Conservation (phyloP, 1,139 yeast genomes). For the Hemisphaericaspora xylanilytica region DNA sequence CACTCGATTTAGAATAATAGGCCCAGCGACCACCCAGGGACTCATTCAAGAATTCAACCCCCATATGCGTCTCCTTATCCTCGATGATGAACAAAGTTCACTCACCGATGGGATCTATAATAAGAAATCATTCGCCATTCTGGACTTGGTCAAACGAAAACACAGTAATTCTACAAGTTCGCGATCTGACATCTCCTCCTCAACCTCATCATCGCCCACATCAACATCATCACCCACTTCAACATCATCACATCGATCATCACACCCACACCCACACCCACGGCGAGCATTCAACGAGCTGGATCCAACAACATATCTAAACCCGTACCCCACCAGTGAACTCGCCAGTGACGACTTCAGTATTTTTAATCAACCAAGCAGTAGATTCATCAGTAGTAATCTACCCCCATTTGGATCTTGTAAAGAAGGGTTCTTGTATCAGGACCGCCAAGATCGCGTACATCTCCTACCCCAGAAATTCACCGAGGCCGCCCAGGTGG, state of each 20-base stretch:
- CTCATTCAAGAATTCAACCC: constrained; percentile 34
- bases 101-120: constrained; percentile 37
- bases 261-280: no score
- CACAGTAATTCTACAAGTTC: background rate
- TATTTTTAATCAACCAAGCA: constrained; percentile 3
- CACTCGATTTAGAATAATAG: constrained; percentile 41
- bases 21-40: constrained; percentile 34
- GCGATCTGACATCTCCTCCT: no score
- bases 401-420: constrained; percentile 44
- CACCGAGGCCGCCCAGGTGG: constrained; percentile 35
- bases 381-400: constrained; percentile 28
- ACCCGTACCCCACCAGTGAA: constrained; percentile 31
- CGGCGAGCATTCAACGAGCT: constrained; percentile 5
- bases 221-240: background rate
- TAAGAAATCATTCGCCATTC: constrained; percentile 24
- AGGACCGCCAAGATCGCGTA: constrained; percentile 6
- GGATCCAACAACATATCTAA: constrained; percentile 19
- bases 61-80: constrained; percentile 30
- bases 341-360: constrained; percentile 8
- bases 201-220: no score
- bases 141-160: constrained; percentile 16
- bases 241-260: background rate
- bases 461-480: constrained; percentile 29
- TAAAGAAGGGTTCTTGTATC: constrained; percentile 29
- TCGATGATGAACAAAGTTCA: constrained; percentile 37